Conservation (phyloP, 208 protist species). For the Trypanosoma caninum region DNA sequence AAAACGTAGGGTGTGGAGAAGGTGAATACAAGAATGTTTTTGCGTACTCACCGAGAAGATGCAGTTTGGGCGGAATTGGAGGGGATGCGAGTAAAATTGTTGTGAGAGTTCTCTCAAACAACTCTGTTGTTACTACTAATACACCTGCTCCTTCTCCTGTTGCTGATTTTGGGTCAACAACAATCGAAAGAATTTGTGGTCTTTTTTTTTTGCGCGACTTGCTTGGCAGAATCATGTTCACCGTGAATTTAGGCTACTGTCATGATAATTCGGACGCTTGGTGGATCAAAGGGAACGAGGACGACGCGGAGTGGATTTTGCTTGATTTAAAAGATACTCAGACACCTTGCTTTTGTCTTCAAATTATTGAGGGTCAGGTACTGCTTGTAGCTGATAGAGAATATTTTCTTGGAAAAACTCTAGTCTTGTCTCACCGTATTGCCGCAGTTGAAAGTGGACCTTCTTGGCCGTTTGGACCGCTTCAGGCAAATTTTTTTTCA, state of each 20-base stretch:
- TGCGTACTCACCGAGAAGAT: too few relatives aligned
- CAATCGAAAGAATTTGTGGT: background rate
- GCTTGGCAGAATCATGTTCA: constrained; percentile 1
- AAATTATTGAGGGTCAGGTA: constrained; percentile 3
- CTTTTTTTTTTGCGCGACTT: constrained; percentile 16
- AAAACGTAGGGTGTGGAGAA: background rate
- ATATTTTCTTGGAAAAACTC: constrained; percentile 1
- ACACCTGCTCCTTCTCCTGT: too few relatives aligned
- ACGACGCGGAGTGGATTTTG: background rate
- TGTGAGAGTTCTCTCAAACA: too few relatives aligned
- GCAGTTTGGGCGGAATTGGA: too few relatives aligned
- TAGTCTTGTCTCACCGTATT: background rate
- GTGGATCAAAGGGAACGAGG: constrained; percentile 1
- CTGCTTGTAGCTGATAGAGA: background rate
- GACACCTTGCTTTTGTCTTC: constrained; percentile 5
- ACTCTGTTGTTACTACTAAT: too few relatives aligned
- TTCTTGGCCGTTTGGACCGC: constrained; percentile 1
- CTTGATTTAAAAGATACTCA: background rate
- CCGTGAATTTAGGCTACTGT: constrained; percentile 2
- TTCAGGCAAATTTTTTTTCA: background rate
- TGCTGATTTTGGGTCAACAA: background rate
- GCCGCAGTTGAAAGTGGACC: background rate
- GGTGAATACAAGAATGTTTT: constrained; percentile 11
- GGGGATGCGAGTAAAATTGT: background rate
- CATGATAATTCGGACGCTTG: background rate